These are phyloP conservation scores for Pulveroboletus sp. DNA, from an alignment of 768 basidiomycete genomes.

Conservation along the genomic window DNA sequence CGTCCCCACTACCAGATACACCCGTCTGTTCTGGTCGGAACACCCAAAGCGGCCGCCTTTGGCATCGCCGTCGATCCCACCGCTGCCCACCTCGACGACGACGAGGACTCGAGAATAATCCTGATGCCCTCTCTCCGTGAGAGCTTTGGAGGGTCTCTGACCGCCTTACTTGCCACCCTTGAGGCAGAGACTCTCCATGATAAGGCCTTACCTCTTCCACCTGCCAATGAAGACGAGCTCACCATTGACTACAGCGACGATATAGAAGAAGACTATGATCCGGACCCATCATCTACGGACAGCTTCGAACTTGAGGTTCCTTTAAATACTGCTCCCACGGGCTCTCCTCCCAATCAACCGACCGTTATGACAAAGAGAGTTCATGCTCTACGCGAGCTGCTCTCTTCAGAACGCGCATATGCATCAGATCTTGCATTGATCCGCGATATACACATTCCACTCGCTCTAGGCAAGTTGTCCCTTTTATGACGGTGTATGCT, in stretches of 20 bases:
- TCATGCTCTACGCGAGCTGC: slow-evolving; percentile 72
- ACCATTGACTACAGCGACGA: slow-evolving; percentile 20
- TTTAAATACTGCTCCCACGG: slow-evolving; percentile 1
- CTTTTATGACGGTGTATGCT: slow-evolving; percentile 1
- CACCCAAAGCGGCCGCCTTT: slow-evolving; percentile 6
- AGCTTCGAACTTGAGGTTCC: slow-evolving; percentile 21
- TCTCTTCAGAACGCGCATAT: slow-evolving; percentile 78
- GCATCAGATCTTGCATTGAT: slow-evolving; percentile 80
- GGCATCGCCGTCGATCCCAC: not conserved
- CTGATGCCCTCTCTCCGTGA: slow-evolving; percentile 31
- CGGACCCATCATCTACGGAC: slow-evolving; percentile 24
- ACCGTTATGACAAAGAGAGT: slow-evolving; percentile 58
- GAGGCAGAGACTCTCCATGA: slow-evolving; percentile 30
- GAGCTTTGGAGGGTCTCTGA: slow-evolving; percentile 32
- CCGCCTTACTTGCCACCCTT: slow-evolving; percentile 29
- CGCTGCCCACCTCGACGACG: slow-evolving; percentile 6
- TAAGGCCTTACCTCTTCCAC: slow-evolving; percentile 30
- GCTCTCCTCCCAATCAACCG: slow-evolving; percentile 28
- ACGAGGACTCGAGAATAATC: slow-evolving; percentile 13
- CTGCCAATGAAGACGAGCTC: slow-evolving; percentile 23
- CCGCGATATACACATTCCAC: slow-evolving; percentile 71
- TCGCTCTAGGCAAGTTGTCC: slow-evolving; percentile 61
- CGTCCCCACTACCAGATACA: slow-evolving; percentile 14
- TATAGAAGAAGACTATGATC: slow-evolving; percentile 28
- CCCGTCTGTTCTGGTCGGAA: slow-evolving; percentile 12